Conservation (phyloP, 2,329 filamentous ascomycete genomes). For the Diaporthe batatas region DNA sequence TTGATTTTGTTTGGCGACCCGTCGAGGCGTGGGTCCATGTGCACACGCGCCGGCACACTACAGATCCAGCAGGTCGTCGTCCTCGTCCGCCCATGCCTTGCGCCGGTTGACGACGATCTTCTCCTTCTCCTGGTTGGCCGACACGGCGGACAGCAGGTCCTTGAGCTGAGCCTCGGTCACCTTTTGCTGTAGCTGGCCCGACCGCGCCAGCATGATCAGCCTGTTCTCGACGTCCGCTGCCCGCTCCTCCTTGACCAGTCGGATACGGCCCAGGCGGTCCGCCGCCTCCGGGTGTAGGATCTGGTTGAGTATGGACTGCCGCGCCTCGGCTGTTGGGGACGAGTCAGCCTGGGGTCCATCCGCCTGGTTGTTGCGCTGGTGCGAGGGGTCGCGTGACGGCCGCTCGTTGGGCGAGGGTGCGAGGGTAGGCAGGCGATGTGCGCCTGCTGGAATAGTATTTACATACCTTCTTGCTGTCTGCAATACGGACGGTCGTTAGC, state of each 20-base stretch:
- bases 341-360: background rate
- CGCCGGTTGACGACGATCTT: conserved; percentile 89
- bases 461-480: conserved; percentile 62
- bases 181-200: conserved; percentile 87
- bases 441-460: background rate
- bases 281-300: conserved; percentile 95
- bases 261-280: conserved; percentile 93
- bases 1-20: background rate
- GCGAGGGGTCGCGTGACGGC: conserved; percentile 4
- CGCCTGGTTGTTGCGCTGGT: too few species aligned
- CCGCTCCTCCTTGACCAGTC: conserved; percentile 93
- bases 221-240: conserved; percentile 92
- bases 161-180: conserved; percentile 95
- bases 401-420: background rate
- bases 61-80: conserved; percentile 80
- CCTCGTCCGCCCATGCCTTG: conserved; percentile 88
- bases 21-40: background rate
- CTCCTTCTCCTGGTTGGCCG: conserved; percentile 81
- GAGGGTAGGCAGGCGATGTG: too few species aligned
- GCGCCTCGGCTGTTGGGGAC: conserved; percentile 70
- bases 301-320: conserved; percentile 84
- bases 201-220: conserved; percentile 89
- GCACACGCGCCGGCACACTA: conserved; percentile 46
- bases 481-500: conserved; percentile 19
- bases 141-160: conserved; percentile 86